Conservation (phyloP, 805 yeast species). For the Nakazawaea ernobii region DNA sequence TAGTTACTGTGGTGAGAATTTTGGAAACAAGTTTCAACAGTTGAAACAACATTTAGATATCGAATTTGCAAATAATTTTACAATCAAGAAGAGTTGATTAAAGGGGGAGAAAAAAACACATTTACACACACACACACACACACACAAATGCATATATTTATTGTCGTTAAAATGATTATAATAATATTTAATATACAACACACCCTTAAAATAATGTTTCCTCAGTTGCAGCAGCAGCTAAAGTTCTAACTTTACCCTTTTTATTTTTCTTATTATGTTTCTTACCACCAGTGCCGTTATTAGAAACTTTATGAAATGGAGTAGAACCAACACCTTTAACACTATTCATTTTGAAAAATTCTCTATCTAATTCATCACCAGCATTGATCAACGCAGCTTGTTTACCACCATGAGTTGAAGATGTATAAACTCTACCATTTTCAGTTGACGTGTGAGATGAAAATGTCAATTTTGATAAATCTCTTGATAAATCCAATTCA, state of each 20-base stretch:
- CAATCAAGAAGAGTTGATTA: neutral
- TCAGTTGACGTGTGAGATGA: conserved; percentile 64
- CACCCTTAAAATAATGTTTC: conserved; percentile 15
- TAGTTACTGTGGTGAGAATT: conserved; percentile 34
- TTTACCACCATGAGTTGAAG: conserved; percentile 68
- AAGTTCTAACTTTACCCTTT: conserved; percentile 34
- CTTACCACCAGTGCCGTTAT: conserved; percentile 31
- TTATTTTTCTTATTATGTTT: conserved; percentile 76
- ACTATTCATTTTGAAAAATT: conserved; percentile 68
- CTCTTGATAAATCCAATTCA: conserved; percentile 60
- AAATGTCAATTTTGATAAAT: conserved; percentile 68
- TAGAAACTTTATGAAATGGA: conserved; percentile 65
- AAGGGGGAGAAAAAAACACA: neutral
- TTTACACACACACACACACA: no score
- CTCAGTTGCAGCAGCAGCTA: conserved; percentile 19
- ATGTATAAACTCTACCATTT: conserved; percentile 39
- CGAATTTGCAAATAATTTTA: conserved; percentile 23
- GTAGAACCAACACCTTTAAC: conserved; percentile 57
- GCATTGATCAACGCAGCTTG: conserved; percentile 76
- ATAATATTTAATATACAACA: no score
- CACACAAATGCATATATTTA: neutral
- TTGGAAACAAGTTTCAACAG: conserved; percentile 33
- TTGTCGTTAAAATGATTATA: neutral
- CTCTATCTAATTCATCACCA: conserved; percentile 78
- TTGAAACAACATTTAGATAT: conserved; percentile 35